A percentile compares a stretch with the other conserved stretches of the same genome.
Evolutionary conservation across 352 stramenopile genomes (phyloP).

Genomic region (Phytopythium chamaehyphon): DNA sequence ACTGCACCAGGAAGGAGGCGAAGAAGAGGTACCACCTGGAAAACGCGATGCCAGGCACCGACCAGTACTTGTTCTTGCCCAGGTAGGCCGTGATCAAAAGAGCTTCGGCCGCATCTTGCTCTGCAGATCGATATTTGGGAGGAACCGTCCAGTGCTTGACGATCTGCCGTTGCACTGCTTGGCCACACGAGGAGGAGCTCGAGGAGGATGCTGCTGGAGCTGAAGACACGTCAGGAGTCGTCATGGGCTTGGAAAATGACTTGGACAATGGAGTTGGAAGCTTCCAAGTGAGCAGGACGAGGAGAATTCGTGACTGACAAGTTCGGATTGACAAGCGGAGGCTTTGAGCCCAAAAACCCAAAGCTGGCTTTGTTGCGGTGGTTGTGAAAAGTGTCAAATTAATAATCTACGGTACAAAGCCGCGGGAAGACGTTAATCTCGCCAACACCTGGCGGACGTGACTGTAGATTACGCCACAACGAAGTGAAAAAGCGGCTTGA

Average conservation of each 20-base stretch:
- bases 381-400: no score
- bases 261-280: background rate
- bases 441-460: background rate
- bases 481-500: background rate
- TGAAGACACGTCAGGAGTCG: background rate
- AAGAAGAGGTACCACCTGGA: conserved; percentile 67
- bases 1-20: conserved; percentile 57
- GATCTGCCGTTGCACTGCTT: conserved; percentile 21
- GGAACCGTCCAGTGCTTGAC: conserved; percentile 51
- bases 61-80: conserved; percentile 49
- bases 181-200: conserved; percentile 24
- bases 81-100: conserved; percentile 50
- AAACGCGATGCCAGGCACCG: conserved; percentile 29
- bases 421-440: no score
- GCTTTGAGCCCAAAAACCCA: no score
- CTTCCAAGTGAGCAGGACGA: background rate
- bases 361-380: no score
- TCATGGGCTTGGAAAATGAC: no score
- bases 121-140: conserved; percentile 32
- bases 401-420: no score
- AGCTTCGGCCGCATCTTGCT: conserved; percentile 49
- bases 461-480: conserved; percentile 1
- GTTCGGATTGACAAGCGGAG: no score
- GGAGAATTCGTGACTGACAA: conserved; percentile 8
- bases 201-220: background rate